These are phyloP conservation scores for Chalaropsis ovoidea DNA, from an alignment of 2,329 filamentous ascomycete genomes.

Conservation along the genomic window DNA sequence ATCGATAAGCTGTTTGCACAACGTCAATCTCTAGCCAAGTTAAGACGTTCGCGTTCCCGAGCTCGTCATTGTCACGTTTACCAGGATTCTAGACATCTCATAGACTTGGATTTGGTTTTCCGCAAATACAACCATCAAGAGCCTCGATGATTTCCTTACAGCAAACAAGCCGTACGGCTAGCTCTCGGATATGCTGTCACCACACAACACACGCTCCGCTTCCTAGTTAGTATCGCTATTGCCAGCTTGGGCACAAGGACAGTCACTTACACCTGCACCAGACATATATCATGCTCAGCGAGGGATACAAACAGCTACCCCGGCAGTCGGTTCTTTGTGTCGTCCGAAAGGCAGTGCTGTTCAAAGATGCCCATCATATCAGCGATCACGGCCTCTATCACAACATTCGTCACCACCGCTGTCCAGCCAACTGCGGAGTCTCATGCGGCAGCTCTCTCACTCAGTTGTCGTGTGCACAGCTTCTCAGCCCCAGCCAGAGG, in stretches of 20 bases:
- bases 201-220: not conserved
- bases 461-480: conserved; percentile 49
- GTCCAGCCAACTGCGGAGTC: conserved; percentile 41
- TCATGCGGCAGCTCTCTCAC: conserved; percentile 46
- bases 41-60: not conserved
- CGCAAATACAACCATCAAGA: not conserved
- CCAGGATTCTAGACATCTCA: not conserved
- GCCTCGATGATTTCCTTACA: not conserved
- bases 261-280: not conserved
- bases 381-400: not conserved
- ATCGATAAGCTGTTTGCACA: conserved; percentile 11
- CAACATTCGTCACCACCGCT: conserved; percentile 20
- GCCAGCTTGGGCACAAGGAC: not conserved
- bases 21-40: conserved; percentile 3
- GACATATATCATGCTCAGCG: not conserved
- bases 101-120: not conserved
- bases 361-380: not conserved
- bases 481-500: conserved; percentile 28
- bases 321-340: not conserved
- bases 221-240: not conserved
- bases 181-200: not conserved
- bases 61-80: not conserved
- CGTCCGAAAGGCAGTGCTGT: not conserved
- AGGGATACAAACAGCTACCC: not conserved
- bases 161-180: not conserved